Percentiles rank a stretch among this genome's conserved stretches.
These are phyloP conservation scores for Ceratocystis papillata DNA, from an alignment of 2,329 filamentous ascomycete species.

Conservation along the genomic window DNA sequence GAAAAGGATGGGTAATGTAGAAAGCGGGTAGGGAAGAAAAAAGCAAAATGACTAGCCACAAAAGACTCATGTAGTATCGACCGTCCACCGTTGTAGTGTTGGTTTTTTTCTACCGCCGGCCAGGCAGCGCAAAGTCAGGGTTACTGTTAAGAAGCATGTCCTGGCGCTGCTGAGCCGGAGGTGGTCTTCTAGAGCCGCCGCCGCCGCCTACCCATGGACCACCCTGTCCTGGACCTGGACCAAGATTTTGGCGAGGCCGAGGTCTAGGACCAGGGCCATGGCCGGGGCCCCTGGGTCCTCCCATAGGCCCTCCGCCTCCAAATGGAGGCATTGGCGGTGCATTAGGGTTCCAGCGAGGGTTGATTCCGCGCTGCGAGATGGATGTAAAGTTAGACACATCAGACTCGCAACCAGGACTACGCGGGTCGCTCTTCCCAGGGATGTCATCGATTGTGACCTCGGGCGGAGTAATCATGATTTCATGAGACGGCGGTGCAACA, in stretches of 20 bases:
- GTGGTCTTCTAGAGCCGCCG: constrained; percentile 30
- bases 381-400: constrained; percentile 82
- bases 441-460: constrained; percentile 51
- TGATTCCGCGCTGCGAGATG: constrained; percentile 76
- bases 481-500: neutral
- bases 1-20: neutral
- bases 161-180: constrained; percentile 46
- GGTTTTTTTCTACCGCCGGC: constrained; percentile 14
- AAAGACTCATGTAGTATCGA: neutral
- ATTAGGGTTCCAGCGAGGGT: constrained; percentile 69
- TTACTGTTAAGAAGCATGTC: constrained; percentile 69
- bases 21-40: neutral
- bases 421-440: constrained; percentile 42
- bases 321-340: constrained; percentile 33
- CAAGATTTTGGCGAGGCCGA: constrained; percentile 9
- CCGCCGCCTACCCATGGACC: constrained; percentile 14
- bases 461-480: constrained; percentile 27
- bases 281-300: constrained; percentile 16
- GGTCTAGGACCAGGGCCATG: neutral
- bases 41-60: neutral
- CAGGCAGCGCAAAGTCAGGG: constrained; percentile 71
- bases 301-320: constrained; percentile 31
- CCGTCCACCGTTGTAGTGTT: neutral
- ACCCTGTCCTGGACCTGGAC: constrained; percentile 1
- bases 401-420: constrained; percentile 60